Conservation (phyloP, 1,284 basidiomycete species). For the Xerocomus nothofagi region DNA sequence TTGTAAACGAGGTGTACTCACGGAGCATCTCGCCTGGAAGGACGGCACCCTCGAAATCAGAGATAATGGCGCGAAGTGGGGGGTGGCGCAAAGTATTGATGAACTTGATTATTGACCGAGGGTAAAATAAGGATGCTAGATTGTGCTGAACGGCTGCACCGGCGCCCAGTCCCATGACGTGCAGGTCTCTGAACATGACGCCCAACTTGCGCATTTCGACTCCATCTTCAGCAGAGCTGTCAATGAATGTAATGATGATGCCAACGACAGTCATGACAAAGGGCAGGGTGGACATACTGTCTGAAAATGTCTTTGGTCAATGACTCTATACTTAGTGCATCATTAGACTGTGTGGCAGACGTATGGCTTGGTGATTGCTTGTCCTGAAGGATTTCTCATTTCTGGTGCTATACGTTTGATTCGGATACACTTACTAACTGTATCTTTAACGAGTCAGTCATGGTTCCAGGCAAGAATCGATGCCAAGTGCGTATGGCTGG, state of each 20-base stretch:
- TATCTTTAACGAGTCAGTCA: not conserved
- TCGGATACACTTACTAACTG: not conserved
- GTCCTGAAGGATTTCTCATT: not conserved
- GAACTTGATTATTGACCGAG: slow-evolving; percentile 33
- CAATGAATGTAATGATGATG: slow-evolving; percentile 32
- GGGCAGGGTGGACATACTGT: slow-evolving; percentile 6
- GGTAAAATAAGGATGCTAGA: slow-evolving; percentile 41
- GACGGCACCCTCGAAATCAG: slow-evolving; percentile 50
- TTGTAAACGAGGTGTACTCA: slow-evolving; percentile 46
- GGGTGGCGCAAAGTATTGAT: slow-evolving; percentile 38
- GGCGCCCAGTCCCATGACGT: slow-evolving; percentile 34
- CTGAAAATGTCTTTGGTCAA: slow-evolving; percentile 12
- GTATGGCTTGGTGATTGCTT: not conserved
- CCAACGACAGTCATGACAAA: not conserved
- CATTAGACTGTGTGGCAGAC: not conserved
- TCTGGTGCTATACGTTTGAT: not conserved
- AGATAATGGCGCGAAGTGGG: slow-evolving; percentile 49
- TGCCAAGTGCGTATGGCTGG: not conserved
- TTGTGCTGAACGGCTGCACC: slow-evolving; percentile 44
- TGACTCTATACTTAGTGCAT: not conserved
- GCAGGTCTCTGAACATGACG: slow-evolving; percentile 36
- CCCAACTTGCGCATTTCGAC: slow-evolving; percentile 31
- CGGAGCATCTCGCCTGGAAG: slow-evolving; percentile 61
- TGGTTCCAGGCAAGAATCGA: not conserved
- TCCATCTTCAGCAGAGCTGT: slow-evolving; percentile 25